Base-by-base conservation (phyloP, 2,329 filamentous ascomycete genomes). In the Calonectria crousiana region DNA sequence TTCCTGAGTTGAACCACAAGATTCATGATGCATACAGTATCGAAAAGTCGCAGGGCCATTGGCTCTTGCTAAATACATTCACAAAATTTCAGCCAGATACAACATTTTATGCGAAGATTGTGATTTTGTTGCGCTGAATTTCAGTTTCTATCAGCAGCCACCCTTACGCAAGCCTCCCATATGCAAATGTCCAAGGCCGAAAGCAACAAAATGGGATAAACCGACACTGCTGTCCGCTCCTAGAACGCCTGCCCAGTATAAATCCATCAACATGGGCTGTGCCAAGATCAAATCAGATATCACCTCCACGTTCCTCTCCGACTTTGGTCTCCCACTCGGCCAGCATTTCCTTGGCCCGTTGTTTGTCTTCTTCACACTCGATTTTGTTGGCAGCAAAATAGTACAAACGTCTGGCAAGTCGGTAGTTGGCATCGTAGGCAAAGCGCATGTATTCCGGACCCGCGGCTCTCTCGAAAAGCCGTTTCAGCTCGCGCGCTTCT, bases 1-100 rank as follows among this genome's bases (percentile, higher is more conserved):
- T 2, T n/a, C 8, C 8, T 6, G 36, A 2, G 8, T n/a, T 4
- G 1, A n/a, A 11, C 6, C 1, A n/a, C 20, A n/a, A 47, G 6
- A n/a, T n/a, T 18, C 6, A 18, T 10, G 20, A n/a, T 47, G 8
- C 8, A 47, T 18, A n/a, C 41, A n/a, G 9, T 47, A 47, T n/a
- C 6, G 10, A 10, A 47, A 47, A 6, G 3, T 3, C 9, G 5
- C 30, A 32, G 30, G 5, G 30, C 30, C 5, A 4, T 32, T 32
- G 2, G 32, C 32, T 9, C 32, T 34, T 34, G 32, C 32, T 34
- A 11, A 34, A 34, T 34, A 9, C 4, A 18, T n/a, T 20, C 41
- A n/a, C 41, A 10, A n/a, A 2, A 3, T 8, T 10, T 2, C 9
- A n/a, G 2, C 20, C 20, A 10, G 6, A 9, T 10, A 10, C 2